Conservation (phyloP, 2,329 filamentous ascomycete genomes). For the Fusarium coicis region DNA sequence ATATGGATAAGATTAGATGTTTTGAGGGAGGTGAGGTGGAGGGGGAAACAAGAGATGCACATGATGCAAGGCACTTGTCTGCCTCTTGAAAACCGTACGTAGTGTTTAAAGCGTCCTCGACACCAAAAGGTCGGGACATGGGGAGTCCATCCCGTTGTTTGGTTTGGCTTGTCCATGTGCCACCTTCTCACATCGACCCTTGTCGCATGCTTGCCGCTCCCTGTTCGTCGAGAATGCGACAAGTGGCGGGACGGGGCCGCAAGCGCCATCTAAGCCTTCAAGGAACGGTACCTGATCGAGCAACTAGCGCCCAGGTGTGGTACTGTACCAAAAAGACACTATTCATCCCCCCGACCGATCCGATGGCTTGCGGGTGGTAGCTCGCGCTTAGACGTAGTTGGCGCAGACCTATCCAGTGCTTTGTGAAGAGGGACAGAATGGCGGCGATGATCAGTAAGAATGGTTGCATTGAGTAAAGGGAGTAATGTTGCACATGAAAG, state of each 20-base stretch:
- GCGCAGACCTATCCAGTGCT: conserved; percentile 8
- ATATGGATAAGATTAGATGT: conserved; percentile 31
- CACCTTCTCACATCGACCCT: conserved; percentile 28
- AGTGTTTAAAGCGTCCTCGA: conserved; percentile 4
- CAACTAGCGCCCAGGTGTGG: conserved; percentile 34
- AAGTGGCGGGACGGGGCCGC: conserved; percentile 45
- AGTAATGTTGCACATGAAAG: conserved; percentile 1
- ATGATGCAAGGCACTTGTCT: conserved; percentile 42
- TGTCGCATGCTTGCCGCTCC: conserved; percentile 37
- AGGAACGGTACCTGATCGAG: conserved; percentile 43
- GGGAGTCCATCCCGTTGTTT: conserved; percentile 16
- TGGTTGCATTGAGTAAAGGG: conserved; percentile 6
- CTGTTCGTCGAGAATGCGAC: conserved; percentile 24
- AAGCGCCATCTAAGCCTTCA: conserved; percentile 45
- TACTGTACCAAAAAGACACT: conserved; percentile 1
- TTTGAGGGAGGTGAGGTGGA: conserved; percentile 14
- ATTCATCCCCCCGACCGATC: conserved; percentile 25
- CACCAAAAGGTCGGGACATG: conserved; percentile 1
- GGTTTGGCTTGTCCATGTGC: conserved; percentile 24
- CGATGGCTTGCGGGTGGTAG: conserved; percentile 11
- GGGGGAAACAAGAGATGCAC: conserved; percentile 16
- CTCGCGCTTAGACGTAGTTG: conserved; percentile 16
- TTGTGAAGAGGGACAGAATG: neutral
- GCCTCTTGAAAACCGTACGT: conserved; percentile 2
- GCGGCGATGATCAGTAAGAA: conserved; percentile 18